Base-by-base conservation (phyloP, 225 moss, liverwort and hornwort species). In the Sphagnum contortum region DNA sequence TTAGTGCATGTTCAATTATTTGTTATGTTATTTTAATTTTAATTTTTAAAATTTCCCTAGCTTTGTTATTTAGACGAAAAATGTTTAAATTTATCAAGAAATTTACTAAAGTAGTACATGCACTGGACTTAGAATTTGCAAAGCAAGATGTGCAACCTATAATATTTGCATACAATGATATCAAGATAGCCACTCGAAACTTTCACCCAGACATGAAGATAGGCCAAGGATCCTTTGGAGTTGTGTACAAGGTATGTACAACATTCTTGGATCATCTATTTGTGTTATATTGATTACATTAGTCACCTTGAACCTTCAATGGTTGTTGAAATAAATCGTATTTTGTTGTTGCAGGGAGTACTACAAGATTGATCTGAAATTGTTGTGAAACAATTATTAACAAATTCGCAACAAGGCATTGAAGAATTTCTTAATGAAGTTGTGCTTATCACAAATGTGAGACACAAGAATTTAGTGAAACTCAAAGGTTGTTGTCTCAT, bases 401-500 rank as follows among this genome's bases (percentile, higher is more conserved):
- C 70, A 12, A 76, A 72, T 50, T 64, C 74, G 0, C 63, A 75
- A 53, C 84, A 87, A 61, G 72, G 74, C 61, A 50, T 84, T 0
- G 69, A 72, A 1, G 72, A 81, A 48, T 89, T 89, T 14, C 56
- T 89, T 45, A 86, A 86, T 59, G 88, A 83, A 61, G 72, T 89
- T 60, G 74, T 89, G 14, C 76, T 82, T 47, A 89, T 89, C 62
- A 78, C 83, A 46, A 71, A 86, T 59, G 81, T 89, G 57, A 83
- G 70, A 62, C 88, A 89, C 64, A 71, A 76, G 57, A 76, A 88
- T 71, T 54, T 85, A 54, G 72, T 85, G 68, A 80, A 88, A 59
- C 70, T 88, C 4, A 88, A 82, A 72, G 88, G 88, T 44, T 88
- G 88, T 63, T 82, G 82, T 55, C 59, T 88, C 8, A 72, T 66